These are phyloP conservation scores for Paecilomyces dactylethromorphus DNA, from an alignment of 2,329 filamentous ascomycete genomes.

Conservation along the genomic window DNA sequence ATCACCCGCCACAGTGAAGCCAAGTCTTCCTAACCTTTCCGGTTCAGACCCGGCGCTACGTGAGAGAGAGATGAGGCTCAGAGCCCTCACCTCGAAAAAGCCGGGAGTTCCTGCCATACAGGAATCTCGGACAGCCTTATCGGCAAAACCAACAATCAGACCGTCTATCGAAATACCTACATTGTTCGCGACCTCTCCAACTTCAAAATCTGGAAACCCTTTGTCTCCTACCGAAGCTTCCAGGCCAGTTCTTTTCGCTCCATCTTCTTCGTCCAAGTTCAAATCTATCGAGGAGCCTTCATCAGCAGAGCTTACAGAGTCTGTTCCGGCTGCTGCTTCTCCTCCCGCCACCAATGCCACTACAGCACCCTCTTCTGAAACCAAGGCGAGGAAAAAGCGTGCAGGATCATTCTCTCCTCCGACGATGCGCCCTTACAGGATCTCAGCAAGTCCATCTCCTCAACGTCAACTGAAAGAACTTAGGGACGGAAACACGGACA, in stretches of 20 bases:
- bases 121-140: background rate
- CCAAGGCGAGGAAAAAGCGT: background rate
- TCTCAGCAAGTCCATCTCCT: background rate
- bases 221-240: background rate
- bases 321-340: background rate
- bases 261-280: background rate
- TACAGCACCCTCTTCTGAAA: background rate
- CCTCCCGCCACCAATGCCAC: background rate
- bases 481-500: background rate
- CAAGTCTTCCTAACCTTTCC: background rate
- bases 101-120: conserved; percentile 4
- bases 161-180: background rate
- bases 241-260: background rate
- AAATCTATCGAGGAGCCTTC: background rate
- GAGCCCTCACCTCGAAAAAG: conserved; percentile 22
- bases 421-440: background rate
- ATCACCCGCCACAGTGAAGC: background rate
- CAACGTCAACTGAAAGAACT: background rate
- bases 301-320: background rate
- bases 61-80: conserved; percentile 25
- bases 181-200: background rate
- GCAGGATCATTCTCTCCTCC: background rate
- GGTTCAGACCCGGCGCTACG: conserved; percentile 8
- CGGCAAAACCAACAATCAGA: background rate
- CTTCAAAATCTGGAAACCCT: background rate